Base-by-base conservation (phyloP, 768 basidiomycete genomes). In the Tremella yokohamensis region DNA sequence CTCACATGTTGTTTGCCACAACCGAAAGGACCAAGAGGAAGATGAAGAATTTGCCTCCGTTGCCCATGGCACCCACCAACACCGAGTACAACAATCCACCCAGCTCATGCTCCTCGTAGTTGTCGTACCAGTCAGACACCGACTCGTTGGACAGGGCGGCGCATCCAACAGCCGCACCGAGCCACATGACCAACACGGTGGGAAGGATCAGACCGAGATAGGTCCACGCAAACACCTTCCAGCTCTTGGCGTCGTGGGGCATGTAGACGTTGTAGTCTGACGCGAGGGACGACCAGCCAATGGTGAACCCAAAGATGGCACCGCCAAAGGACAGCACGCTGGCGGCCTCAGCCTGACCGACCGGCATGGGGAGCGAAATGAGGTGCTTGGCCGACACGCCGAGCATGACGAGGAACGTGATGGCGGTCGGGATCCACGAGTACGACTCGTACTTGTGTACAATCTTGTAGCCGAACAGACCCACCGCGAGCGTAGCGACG, bases 11-110 rank as follows among this genome's bases (percentile, higher is more conserved):
- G 74, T 82, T 83, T 62, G 80, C 81, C 11, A 80, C 78, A 48
- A 80, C 79, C 24, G 77, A 65, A 40, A 81, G 72, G 2, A 81
- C 80, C 34, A 82, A 77, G 37, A 82, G 49, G 54, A 81, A 79
- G 40, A 81, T 74, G 54, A 80, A 76, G 75, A 82, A 82, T 26
- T 78, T 77, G n/a, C 80, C 81, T 51, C 78, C 79, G 8, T 79
- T 78, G 34, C 77, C 74, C 66, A 80, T 56, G 6, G 52, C 73
- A 0, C 79, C 72, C 11, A 76, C 51, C 20, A 81, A 72, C 1
- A 77, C 75, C 18, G 79, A 79, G 13, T 77, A 77, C 58, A 83
- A 68, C 2, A 83, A 77, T 9, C 81, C 82, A 37, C 82, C 82
- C 40, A 82, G 78, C 62, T 78, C 78, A 38, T 78, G 72, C 9